Evolutionary conservation across 2,329 filamentous ascomycete species (phyloP).

Genomic region (Cladosporium sp.): DNA sequence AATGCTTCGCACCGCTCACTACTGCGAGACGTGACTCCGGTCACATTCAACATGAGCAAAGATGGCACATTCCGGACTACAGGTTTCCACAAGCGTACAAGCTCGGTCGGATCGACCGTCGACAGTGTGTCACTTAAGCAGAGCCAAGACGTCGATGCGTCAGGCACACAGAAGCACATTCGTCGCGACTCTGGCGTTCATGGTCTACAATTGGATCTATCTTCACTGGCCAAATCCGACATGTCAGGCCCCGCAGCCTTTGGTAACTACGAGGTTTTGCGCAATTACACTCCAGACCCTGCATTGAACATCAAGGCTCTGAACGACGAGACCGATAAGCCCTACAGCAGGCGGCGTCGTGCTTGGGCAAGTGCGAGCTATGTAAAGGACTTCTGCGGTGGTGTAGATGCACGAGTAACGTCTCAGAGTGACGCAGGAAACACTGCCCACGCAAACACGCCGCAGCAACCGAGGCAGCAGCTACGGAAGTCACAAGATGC

Average conservation of each 20-base stretch:
- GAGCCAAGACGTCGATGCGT: not conserved
- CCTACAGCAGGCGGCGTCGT: not conserved
- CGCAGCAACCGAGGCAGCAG: not conserved
- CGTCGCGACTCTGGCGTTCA: not conserved
- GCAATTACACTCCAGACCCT: not conserved
- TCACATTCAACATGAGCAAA: not conserved
- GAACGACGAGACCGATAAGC: not conserved
- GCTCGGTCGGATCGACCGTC: not conserved
- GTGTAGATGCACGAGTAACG: too few species aligned
- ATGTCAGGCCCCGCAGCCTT: not conserved
- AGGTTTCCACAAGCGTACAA: not conserved
- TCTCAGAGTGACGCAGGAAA: not conserved
- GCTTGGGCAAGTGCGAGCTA: not conserved
- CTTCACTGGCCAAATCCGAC: not conserved
- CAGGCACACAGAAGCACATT: not conserved
- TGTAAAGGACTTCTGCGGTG: not conserved
- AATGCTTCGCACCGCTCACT: not conserved
- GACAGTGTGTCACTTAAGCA: not conserved
- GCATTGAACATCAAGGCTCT: not conserved
- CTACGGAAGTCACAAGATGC: not conserved
- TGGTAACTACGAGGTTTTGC: not conserved
- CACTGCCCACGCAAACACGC: not conserved
- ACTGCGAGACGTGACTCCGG: not conserved
- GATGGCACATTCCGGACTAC: not conserved
- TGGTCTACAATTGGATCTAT: not conserved